Conservation (phyloP, 495 filamentous ascomycete genomes). For the Glutinoglossum americanum region DNA sequence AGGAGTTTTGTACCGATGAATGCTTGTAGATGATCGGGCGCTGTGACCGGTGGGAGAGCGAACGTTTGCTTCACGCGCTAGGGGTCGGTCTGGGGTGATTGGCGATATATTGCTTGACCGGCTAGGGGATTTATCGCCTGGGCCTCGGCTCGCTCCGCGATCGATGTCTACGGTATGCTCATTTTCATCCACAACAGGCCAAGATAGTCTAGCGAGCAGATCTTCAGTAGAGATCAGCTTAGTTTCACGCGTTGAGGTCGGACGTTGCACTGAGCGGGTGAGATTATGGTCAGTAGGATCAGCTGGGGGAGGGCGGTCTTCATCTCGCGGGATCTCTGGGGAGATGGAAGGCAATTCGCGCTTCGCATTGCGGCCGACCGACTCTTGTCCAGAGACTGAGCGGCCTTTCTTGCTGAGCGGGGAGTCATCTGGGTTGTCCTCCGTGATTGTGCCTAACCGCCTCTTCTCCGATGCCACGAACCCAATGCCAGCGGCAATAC, state of each 20-base stretch:
- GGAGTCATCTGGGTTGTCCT: slow-evolving; percentile 18
- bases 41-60: slow-evolving; percentile 18
- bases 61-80: slow-evolving; percentile 9
- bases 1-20: slow-evolving; percentile 7
- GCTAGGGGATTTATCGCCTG: slow-evolving; percentile 9
- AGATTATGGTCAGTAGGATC: neutral
- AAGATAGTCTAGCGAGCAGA: slow-evolving; percentile 24
- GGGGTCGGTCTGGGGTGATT: slow-evolving; percentile 11
- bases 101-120: slow-evolving; percentile 18
- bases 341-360: slow-evolving; percentile 14
- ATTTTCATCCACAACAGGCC: slow-evolving; percentile 30
- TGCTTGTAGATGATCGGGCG: slow-evolving; percentile 29
- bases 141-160: slow-evolving; percentile 12
- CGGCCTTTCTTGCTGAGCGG: slow-evolving; percentile 18
- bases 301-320: slow-evolving; percentile 2
- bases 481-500: neutral
- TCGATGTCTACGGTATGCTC: slow-evolving; percentile 17
- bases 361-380: slow-evolving; percentile 16
- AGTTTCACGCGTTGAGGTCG: neutral
- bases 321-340: slow-evolving; percentile 7
- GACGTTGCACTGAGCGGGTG: neutral
- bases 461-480: slow-evolving; percentile 3
- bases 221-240: slow-evolving; percentile 28
- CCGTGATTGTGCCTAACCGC: slow-evolving; percentile 20
- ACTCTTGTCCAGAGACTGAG: slow-evolving; percentile 12